phyloP scores from a whole-genome alignment of 169 alveolate species.

The Toxoplasma gondii region DNA sequence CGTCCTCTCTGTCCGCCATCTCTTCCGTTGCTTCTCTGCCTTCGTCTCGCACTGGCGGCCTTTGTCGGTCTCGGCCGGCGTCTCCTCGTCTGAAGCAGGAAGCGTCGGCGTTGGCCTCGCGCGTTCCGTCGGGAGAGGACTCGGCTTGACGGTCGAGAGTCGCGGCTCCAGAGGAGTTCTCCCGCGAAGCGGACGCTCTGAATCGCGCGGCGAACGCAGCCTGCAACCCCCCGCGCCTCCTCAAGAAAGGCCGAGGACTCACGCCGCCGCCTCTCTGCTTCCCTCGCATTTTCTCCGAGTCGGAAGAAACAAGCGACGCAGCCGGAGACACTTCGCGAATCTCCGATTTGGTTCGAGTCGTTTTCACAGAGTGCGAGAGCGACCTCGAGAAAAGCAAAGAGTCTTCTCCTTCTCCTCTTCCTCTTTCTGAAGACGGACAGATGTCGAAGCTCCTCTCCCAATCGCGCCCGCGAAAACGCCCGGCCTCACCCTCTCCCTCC shows the following conservation, averaged over 20 bases:
- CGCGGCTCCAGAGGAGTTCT: not conserved
- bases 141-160: not conserved
- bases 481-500: not conserved
- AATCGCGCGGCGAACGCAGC: conserved; percentile 6
- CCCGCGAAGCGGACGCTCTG: not conserved
- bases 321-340: not conserved
- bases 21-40: too few species aligned
- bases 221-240: conserved; percentile 34
- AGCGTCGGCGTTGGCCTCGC: not conserved
- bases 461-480: not conserved
- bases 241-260: conserved; percentile 3
- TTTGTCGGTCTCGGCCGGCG: too few species aligned
- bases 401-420: not conserved
- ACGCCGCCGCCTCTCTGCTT: not conserved
- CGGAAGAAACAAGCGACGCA: not conserved
- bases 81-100: not conserved
- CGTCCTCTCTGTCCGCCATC: too few species aligned
- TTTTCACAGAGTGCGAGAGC: not conserved
- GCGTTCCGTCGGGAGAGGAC: not conserved
- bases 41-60: too few species aligned
- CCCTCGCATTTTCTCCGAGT: not conserved
- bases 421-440: not conserved
- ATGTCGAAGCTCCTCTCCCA: not conserved
- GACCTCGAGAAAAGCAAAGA: not conserved
- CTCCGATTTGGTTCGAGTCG: not conserved